Percentiles rank a stretch among this genome's conserved stretches.
Evolutionary conservation across 306 rosid genomes (phyloP).

Genomic region (Prunus mume): DNA sequence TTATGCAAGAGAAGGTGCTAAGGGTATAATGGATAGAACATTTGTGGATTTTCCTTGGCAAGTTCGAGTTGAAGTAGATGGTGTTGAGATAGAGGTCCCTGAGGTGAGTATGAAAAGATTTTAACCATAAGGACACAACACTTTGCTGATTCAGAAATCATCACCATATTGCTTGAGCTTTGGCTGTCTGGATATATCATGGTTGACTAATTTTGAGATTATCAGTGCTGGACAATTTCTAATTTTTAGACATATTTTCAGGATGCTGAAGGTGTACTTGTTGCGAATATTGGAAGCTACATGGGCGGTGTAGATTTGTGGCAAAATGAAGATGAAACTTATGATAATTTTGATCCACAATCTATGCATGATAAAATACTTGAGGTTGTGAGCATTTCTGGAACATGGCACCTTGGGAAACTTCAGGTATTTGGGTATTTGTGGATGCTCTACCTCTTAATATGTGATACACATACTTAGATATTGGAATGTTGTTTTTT

Average conservation of each 20-base stretch:
- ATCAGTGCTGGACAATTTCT: background rate
- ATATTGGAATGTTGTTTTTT: background rate
- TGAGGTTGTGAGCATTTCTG: constrained; percentile 98
- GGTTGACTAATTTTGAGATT: constrained; percentile 2
- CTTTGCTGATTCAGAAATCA: background rate
- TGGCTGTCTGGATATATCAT: background rate
- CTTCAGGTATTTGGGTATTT: constrained; percentile 65
- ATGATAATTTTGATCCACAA: constrained; percentile 91
- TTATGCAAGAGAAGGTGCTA: constrained; percentile 99
- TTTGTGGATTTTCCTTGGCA: constrained; percentile 94
- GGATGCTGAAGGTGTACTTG: constrained; percentile 99
- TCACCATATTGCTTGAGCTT: background rate
- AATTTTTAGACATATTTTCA: constrained; percentile 29
- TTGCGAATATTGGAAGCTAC: constrained; percentile 99
- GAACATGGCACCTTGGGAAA: constrained; percentile 99
- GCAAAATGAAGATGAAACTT: constrained; percentile 94
- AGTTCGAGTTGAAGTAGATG: constrained; percentile 91
- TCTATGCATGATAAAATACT: constrained; percentile 98
- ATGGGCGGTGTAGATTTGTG: constrained; percentile 99
- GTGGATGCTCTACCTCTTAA: background rate
- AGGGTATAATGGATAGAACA: constrained; percentile 91
- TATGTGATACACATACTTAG: background rate
- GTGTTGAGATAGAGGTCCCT: constrained; percentile 97
- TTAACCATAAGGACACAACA: background rate
- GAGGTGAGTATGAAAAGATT: constrained; percentile 57